A percentile compares a stretch with the other conserved stretches of the same genome.
Evolutionary conservation across 2,329 filamentous ascomycete genomes (phyloP).

Genomic region (Penicillium vulpinum): DNA sequence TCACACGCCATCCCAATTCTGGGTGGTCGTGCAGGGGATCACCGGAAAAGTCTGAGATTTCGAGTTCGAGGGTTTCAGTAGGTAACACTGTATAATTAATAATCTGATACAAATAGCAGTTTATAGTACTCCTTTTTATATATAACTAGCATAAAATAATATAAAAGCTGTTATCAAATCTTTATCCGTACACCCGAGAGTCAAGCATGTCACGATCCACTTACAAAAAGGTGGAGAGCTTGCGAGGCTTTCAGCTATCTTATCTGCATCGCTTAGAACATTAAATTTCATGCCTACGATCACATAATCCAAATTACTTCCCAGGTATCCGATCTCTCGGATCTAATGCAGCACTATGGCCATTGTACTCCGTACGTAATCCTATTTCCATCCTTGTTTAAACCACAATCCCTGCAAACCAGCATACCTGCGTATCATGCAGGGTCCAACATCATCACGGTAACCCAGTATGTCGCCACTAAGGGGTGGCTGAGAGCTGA

Average conservation of each 20-base stretch:
- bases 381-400: neutral
- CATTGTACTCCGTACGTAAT: neutral
- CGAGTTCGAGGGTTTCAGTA: neutral
- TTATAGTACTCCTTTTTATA: too few relatives aligned
- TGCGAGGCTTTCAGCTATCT: neutral
- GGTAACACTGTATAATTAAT: neutral
- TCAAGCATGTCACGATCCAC: constrained; percentile 4
- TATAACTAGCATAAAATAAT: too few relatives aligned
- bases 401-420: constrained; percentile 6
- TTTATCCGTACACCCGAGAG: neutral
- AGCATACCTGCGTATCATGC: constrained; percentile 15
- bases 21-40: constrained; percentile 22
- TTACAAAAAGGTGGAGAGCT: constrained; percentile 1
- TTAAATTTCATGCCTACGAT: too few relatives aligned
- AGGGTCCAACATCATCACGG: constrained; percentile 7
- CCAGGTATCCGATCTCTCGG: neutral
- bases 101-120: neutral
- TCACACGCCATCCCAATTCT: constrained; percentile 21
- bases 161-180: neutral
- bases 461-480: constrained; percentile 19
- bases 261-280: neutral
- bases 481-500: constrained; percentile 1
- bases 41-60: constrained; percentile 8
- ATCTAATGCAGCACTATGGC: neutral
- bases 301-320: too few relatives aligned